A percentile compares a stretch with the other conserved stretches of the same genome.
Evolutionary conservation across 345 rosid genomes (phyloP).

Genomic region (Euphorbia lathyris): DNA sequence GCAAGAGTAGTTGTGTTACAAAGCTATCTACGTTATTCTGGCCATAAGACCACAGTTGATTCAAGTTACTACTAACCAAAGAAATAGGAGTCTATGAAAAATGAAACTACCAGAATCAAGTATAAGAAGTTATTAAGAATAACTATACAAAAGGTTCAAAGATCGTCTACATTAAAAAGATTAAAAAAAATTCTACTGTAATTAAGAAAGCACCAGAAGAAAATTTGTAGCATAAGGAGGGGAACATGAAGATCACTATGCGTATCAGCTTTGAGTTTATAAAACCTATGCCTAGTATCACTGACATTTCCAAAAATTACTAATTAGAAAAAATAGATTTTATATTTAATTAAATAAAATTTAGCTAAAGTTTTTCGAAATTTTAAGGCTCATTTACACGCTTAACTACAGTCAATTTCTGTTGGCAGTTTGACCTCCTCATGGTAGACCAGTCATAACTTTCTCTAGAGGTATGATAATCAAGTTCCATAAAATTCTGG

Average conservation of each 20-base stretch:
- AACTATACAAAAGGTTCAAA: neutral
- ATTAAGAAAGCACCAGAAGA: neutral
- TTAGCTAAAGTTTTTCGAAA: too few species aligned
- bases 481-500: too few species aligned
- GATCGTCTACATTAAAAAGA: neutral
- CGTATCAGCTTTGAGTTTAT: neutral
- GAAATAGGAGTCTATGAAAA: constrained; percentile 60
- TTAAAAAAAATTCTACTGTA: neutral
- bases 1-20: too few species aligned
- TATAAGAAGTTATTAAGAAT: neutral
- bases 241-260: neutral
- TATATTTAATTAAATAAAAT: too few species aligned
- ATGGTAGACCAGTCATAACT: too few species aligned
- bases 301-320: too few species aligned
- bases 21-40: neutral
- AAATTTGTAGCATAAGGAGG: neutral
- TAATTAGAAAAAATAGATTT: neutral
- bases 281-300: neutral
- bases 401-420: too few species aligned
- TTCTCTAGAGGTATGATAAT: too few species aligned
- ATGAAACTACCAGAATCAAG: constrained; percentile 55
- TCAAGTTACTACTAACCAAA: neutral
- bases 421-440: too few species aligned
- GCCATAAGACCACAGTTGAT: neutral
- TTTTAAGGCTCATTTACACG: too few species aligned